phyloP scores from a whole-genome alignment of 345 rosid species.

The Hibiscus tridactylites region DNA sequence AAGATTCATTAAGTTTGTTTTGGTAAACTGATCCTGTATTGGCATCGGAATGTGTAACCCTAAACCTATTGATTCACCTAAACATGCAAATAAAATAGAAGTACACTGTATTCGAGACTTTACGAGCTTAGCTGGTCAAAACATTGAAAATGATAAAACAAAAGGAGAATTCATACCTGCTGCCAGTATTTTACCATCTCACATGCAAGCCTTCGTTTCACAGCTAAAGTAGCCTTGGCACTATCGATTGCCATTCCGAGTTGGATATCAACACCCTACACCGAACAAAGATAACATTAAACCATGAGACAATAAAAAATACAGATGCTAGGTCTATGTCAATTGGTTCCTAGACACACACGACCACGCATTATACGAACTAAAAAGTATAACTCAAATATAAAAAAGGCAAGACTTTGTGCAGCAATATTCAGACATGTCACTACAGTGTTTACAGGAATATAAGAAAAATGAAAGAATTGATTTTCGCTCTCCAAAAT shows the following conservation, averaged over 20 bases:
- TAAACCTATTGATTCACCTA: not conserved
- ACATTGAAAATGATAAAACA: not conserved
- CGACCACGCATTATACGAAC: not conserved
- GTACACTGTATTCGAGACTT: not conserved
- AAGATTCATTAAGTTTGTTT: not conserved
- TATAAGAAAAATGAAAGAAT: not conserved
- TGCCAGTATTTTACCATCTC: constrained; percentile 99
- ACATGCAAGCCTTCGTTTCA: constrained; percentile 96
- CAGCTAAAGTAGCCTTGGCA: constrained; percentile 97
- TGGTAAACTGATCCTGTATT: not conserved
- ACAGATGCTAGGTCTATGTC: not conserved
- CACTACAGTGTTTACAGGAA: not conserved
- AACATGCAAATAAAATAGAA: not conserved
- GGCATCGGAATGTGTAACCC: not conserved
- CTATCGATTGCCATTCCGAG: constrained; percentile 99
- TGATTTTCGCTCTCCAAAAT: not conserved
- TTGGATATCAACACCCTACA: constrained; percentile 91
- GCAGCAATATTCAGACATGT: not conserved
- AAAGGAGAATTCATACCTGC: constrained; percentile 49
- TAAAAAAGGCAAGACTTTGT: not conserved
- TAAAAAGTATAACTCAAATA: not conserved
- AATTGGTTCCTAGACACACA: not conserved
- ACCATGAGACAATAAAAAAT: constrained; percentile 1
- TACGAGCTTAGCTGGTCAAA: not conserved
- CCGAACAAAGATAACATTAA: constrained; percentile 9